phyloP scores from a whole-genome alignment of 768 basidiomycete species.

The Crucibulum laeve region DNA sequence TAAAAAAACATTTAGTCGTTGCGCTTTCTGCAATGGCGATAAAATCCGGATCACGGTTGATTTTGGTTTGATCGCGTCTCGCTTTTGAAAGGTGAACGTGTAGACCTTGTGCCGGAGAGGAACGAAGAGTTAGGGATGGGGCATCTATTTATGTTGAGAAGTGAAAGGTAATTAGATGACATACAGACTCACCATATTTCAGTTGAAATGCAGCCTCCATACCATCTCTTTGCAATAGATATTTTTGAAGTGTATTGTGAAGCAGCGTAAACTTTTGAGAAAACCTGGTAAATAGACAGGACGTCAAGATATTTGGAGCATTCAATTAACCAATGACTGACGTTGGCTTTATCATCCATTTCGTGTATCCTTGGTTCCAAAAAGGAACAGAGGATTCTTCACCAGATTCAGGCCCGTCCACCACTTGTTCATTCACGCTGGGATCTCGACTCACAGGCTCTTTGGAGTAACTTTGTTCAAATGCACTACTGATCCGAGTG shows the following conservation, averaged over 20 bases:
- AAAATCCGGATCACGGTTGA: slow-evolving; percentile 48
- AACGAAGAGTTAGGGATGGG: slow-evolving; percentile 70
- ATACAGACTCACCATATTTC: slow-evolving; percentile 42
- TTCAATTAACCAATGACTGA: slow-evolving; percentile 22
- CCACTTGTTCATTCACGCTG: no score
- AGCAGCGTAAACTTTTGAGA: slow-evolving; percentile 48
- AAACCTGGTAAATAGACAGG: slow-evolving; percentile 40
- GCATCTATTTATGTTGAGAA: slow-evolving; percentile 39
- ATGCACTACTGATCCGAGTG: slow-evolving; percentile 46
- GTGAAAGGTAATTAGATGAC: not conserved
- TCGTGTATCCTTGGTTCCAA: slow-evolving; percentile 29
- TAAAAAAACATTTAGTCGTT: slow-evolving; percentile 67
- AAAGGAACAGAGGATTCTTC: no score
- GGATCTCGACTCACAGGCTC: no score
- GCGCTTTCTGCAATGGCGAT: slow-evolving; percentile 55
- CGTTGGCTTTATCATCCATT: slow-evolving; percentile 67
- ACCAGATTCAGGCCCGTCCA: no score
- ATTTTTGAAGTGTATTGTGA: slow-evolving; percentile 40
- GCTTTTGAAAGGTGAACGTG: slow-evolving; percentile 67
- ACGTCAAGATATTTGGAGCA: slow-evolving; percentile 1
- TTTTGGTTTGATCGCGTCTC: slow-evolving; percentile 54
- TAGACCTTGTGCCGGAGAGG: slow-evolving; percentile 64
- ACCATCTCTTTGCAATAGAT: slow-evolving; percentile 41
- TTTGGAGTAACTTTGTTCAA: no score
- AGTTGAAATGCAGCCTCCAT: slow-evolving; percentile 52